Conservation (phyloP, 257 asterid genomes). For the Solanum sejunctum region DNA sequence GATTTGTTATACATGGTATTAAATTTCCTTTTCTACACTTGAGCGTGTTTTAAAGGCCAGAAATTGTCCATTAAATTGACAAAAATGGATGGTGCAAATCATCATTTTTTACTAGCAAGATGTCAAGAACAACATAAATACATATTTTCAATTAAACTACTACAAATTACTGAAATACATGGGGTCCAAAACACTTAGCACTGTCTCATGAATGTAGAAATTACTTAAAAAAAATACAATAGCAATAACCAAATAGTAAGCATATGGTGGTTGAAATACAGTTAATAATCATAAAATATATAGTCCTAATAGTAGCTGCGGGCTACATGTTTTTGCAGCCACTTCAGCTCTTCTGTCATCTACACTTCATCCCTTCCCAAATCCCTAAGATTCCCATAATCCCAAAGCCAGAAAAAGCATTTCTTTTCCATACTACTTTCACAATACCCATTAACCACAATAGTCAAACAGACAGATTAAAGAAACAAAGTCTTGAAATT, state of each 20-base stretch:
- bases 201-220: too few relatives aligned
- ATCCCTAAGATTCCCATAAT: neutral
- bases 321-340: constrained; percentile 72
- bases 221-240: too few relatives aligned
- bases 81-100: neutral
- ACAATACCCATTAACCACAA: constrained; percentile 15
- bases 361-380: neutral
- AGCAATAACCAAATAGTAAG: neutral
- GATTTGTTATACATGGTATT: neutral
- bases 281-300: neutral
- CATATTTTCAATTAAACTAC: neutral
- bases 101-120: neutral
- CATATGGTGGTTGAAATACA: neutral
- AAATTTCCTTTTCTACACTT: too few relatives aligned
- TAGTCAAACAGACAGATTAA: constrained; percentile 6
- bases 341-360: constrained; percentile 41
- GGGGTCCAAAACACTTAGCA: too few relatives aligned
- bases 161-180: neutral
- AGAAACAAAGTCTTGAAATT: neutral
- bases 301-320: constrained; percentile 36
- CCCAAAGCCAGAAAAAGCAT: neutral
- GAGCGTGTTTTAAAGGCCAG: neutral
- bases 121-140: neutral
- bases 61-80: neutral
- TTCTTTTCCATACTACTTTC: neutral